A percentile compares a stretch with the other conserved stretches of the same genome.
phyloP scores from a whole-genome alignment of 2,329 filamentous ascomycete species.

The Pseudohalonectria lignicola region DNA sequence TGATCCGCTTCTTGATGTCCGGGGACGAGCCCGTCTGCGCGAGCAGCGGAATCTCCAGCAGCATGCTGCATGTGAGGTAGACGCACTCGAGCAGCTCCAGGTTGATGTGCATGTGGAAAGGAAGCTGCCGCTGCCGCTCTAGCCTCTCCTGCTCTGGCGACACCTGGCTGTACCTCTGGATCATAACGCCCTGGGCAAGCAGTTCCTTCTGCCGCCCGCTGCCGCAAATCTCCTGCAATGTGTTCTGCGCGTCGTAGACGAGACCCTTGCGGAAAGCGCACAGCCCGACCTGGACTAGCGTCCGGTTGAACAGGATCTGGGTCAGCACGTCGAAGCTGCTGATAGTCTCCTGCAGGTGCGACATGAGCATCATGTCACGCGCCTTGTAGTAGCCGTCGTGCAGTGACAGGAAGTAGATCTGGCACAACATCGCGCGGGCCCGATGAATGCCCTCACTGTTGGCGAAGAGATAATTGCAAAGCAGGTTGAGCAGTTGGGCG shows the following conservation, averaged over 20 bases:
- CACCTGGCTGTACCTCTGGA: conserved; percentile 92
- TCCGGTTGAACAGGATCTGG: conserved; percentile 98
- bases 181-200: conserved; percentile 94
- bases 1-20: conserved; percentile 92
- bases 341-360: conserved; percentile 95
- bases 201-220: conserved; percentile 97
- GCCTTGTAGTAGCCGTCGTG: conserved; percentile 98
- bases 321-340: conserved; percentile 92
- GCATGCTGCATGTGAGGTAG: conserved; percentile 98
- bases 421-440: conserved; percentile 92
- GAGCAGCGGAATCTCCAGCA: conserved; percentile 92
- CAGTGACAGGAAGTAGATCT: conserved; percentile 95
- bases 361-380: conserved; percentile 99
- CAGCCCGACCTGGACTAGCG: conserved; percentile 92
- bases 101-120: conserved; percentile 99
- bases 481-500: conserved; percentile 64
- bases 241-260: conserved; percentile 95
- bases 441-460: conserved; percentile 93
- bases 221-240: conserved; percentile 94
- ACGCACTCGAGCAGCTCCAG: conserved; percentile 95
- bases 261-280: conserved; percentile 96
- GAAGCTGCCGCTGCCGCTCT: conserved; percentile 92
- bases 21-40: conserved; percentile 95
- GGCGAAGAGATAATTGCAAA: conserved; percentile 91
- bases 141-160: conserved; percentile 95